These are phyloP conservation scores for Rhazya stricta DNA, from an alignment of 257 asterid species.

Conservation along the genomic window DNA sequence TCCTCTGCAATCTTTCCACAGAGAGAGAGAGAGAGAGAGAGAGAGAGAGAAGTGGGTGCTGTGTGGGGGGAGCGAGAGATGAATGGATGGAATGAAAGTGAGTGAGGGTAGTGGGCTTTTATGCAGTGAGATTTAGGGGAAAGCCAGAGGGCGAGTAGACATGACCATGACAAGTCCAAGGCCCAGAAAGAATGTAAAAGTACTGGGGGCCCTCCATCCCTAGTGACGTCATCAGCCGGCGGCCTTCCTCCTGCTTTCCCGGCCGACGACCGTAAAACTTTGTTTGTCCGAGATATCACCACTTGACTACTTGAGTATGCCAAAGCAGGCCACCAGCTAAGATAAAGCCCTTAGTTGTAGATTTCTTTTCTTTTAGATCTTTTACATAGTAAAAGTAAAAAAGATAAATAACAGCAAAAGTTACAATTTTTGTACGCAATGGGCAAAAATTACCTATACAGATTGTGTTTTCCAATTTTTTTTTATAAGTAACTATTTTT, in stretches of 20 bases:
- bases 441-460: no score
- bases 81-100: constrained; percentile 19
- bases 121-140: constrained; percentile 37
- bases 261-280: constrained; percentile 32
- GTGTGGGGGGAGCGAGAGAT: background rate
- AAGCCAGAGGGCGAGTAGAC: constrained; percentile 52
- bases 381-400: no score
- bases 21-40: constrained; percentile 16
- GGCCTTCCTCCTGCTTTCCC: constrained; percentile 32
- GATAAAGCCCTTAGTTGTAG: no score
- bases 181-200: constrained; percentile 53
- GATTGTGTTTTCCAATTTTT: no score
- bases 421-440: no score
- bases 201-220: background rate
- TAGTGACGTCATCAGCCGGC: constrained; percentile 21
- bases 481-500: no score
- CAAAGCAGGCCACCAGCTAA: no score
- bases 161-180: constrained; percentile 51
- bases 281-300: background rate
- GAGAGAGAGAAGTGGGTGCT: background rate
- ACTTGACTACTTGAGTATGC: background rate
- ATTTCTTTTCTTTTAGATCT: no score
- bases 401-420: no score
- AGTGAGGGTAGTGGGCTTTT: constrained; percentile 29
- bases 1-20: constrained; percentile 36